Evolutionary conservation across 495 filamentous ascomycete genomes (phyloP), one percentile per base, ranked within the genome.

Genomic region (Choiromyces venosus): DNA sequence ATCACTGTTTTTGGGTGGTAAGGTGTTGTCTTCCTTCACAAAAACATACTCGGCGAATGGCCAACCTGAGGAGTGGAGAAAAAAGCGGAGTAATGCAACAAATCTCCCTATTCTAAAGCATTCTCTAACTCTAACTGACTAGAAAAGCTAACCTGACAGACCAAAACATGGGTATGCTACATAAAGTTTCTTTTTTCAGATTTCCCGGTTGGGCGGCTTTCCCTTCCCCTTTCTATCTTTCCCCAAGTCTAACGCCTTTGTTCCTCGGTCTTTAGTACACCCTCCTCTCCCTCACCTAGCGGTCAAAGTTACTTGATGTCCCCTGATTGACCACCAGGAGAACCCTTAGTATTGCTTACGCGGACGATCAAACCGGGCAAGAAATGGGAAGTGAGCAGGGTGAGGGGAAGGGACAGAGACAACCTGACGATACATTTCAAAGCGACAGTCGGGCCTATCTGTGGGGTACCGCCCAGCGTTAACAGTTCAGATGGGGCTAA

Each of bases 281-380:
- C 37, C 35, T 29, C 72, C 21, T 66, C 16, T 14, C n/a, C 44
- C 35, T 33, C 12, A 36, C 25, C 37, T 40, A 67, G 37, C 42
- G 35, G 29, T 42, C n/a, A n/a, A 14, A 46, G 35, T 9, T 65
- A 19, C 33, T 67, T 37, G 65, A 18, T 18, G 36, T 35, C 33
- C 35, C 52, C 52, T 25, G 42, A 36, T 40, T 12, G 25, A 39
- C 61, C 64, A 29, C 37, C 25, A 67, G n/a, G 25, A 42, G 44
- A 19, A 6, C 29, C 33, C 36, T 35, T 66, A 33, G 18, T 65
- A 37, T 37, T n/a, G 52, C 61, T 68, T 73, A 66, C 65, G 21
- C 36, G 69, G 52, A 68, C 52, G n/a, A 72, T 64, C 66, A 72
- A 66, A 72, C 69, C 25, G 69, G 56, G 46, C 46, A 40, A 52